Evolutionary conservation across 768 basidiomycete genomes (phyloP), one percentile per base, ranked within the genome.

Genomic region (Leccinum broughii): DNA sequence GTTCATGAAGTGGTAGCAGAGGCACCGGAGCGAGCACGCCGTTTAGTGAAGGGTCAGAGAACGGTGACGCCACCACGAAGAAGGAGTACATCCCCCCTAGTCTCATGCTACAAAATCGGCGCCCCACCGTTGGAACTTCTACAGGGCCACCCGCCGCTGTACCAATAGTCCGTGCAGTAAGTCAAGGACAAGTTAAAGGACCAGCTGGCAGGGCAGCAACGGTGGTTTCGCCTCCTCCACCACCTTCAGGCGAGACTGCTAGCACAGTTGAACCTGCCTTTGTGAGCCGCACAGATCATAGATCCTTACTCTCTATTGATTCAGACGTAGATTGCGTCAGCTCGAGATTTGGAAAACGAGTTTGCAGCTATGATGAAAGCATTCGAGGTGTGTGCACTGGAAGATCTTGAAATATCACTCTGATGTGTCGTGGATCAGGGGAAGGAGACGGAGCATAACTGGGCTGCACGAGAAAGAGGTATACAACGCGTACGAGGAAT

Each of bases 391-490:
- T 54, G 78, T 67, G 30, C n/a, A 9, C 17, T 39, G 48, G 50
- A 55, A 3, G 22, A 54, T 46, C 24, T 17, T n/a, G 54, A 24
- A 22, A 2, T 37, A 14, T 4, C 34, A 10, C 48, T 49, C 56
- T 64, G 54, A 58, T 44, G 32, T 54, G 15, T 55, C 55, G 15
- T 55, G 49, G 22, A 30, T 50, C 35, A 94, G 89, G 97, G 96
- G n/a, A 96, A 85, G 76, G 96, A 99, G 77, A 90, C 91, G 1
- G 96, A 99, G 70, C 92, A 95, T 63, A 99, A 99, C 66, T 99
- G 96, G 96, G 80, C 84, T 48, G 77, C 80, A 30, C 83, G 96
- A 60, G 96, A 99, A 62, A 83, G 82, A 64, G 81, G 89, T 10
- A 81, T 95, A 62, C 79, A 84, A 44, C 82, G 86, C 17, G 89